Conservation (phyloP, 257 asterid species). For the Solanum arcanum region DNA sequence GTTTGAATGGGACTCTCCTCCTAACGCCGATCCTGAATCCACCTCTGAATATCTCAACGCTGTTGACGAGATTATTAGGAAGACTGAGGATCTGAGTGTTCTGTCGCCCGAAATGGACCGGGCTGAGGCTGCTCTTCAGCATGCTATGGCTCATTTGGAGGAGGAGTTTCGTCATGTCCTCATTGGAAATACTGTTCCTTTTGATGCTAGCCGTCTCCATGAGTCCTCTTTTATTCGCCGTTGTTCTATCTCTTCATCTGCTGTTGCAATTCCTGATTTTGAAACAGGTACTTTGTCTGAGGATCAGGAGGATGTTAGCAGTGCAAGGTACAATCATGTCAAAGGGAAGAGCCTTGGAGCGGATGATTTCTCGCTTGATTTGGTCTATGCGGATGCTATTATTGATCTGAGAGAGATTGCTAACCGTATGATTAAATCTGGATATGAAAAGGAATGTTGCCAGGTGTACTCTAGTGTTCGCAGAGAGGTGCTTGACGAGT, state of each 20-base stretch:
- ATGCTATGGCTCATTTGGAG: conserved; percentile 78
- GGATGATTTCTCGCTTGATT: conserved; percentile 56
- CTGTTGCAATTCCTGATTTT: conserved; percentile 49
- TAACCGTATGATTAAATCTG: conserved; percentile 74
- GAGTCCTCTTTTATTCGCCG: conserved; percentile 21
- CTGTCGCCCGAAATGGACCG: conserved; percentile 41
- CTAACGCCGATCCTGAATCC: conserved; percentile 21
- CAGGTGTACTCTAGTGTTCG: conserved; percentile 80
- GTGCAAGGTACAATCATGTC: conserved; percentile 51
- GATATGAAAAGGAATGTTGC: conserved; percentile 90
- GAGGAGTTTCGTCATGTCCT: conserved; percentile 74
- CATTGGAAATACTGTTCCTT: conserved; percentile 43
- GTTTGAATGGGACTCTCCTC: conserved; percentile 14
- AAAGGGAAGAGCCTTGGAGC: conserved; percentile 57
- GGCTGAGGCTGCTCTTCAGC: conserved; percentile 69
- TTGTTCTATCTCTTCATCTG: conserved; percentile 44
- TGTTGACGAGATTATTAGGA: conserved; percentile 61
- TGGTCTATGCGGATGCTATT: conserved; percentile 62
- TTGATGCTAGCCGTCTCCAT: conserved; percentile 60
- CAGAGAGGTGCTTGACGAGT: conserved; percentile 83
- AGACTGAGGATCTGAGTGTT: conserved; percentile 56
- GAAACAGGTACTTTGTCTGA: conserved; percentile 38
- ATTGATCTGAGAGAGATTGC: conserved; percentile 71
- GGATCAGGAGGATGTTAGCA: conserved; percentile 36
- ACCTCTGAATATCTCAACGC: conserved; percentile 47